These are phyloP conservation scores for Arxiozyma heterogenica DNA, from an alignment of 1,139 yeast species.

Conservation along the genomic window DNA sequence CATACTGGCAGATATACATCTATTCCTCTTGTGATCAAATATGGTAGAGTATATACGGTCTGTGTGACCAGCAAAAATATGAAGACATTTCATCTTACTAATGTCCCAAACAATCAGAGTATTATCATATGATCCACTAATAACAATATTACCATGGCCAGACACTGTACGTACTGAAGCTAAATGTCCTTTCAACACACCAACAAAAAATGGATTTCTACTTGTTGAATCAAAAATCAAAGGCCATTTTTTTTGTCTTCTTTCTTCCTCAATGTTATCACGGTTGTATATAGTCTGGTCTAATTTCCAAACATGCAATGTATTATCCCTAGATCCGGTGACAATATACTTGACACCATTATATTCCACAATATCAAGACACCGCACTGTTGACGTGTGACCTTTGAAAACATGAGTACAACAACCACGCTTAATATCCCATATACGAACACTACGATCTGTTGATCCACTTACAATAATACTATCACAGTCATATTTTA, in stretches of 20 bases:
- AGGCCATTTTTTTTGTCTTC: constrained; percentile 27
- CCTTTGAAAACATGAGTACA: constrained; percentile 77
- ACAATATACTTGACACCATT: constrained; percentile 57
- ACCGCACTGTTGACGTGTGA: constrained; percentile 87
- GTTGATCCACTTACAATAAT: constrained; percentile 85
- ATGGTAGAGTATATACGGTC: constrained; percentile 85
- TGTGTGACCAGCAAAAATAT: constrained; percentile 71
- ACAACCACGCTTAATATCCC: constrained; percentile 52
- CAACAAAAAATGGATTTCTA: constrained; percentile 64
- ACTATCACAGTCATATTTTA: constrained; percentile 50
- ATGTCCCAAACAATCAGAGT: constrained; percentile 91
- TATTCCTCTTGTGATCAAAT: constrained; percentile 60
- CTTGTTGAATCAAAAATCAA: constrained; percentile 35
- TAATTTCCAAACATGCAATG: constrained; percentile 80
- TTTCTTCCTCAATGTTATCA: constrained; percentile 12
- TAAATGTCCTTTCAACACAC: constrained; percentile 76
- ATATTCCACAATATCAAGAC: constrained; percentile 68
- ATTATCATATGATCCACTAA: constrained; percentile 87
- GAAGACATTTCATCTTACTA: constrained; percentile 60
- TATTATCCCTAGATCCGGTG: constrained; percentile 87
- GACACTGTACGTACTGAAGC: constrained; percentile 83
- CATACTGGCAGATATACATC: constrained; percentile 89
- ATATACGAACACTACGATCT: constrained; percentile 81
- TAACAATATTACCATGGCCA: constrained; percentile 74
- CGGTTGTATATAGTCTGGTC: constrained; percentile 43